Percentiles rank a stretch among this genome's conserved stretches.
Evolutionary conservation across 768 basidiomycete genomes (phyloP).

Genomic region (Trametes elegans): DNA sequence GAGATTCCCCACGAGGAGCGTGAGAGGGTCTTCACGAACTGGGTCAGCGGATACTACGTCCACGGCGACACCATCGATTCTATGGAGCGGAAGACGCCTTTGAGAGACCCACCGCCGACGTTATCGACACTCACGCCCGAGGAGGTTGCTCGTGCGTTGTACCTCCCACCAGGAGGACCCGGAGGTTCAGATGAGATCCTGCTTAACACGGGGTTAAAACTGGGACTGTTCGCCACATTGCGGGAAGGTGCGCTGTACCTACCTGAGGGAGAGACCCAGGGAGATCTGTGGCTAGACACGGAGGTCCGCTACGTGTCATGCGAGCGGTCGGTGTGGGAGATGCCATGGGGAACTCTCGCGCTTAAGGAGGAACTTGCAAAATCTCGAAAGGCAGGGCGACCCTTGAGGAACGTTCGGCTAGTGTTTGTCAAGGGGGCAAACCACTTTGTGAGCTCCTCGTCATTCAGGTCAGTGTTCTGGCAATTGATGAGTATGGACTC

Average conservation of each 20-base stretch:
- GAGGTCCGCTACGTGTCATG: slow-evolving; percentile 5
- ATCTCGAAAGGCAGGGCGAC: background rate
- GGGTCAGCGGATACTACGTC: slow-evolving; percentile 13
- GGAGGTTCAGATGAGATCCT: slow-evolving; percentile 17
- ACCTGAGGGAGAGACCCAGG: background rate
- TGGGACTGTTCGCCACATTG: slow-evolving; percentile 2
- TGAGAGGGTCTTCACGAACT: background rate
- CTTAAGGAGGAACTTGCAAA: background rate
- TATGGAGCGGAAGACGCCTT: slow-evolving; percentile 12
- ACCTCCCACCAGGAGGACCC: slow-evolving; percentile 6
- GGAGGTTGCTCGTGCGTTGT: slow-evolving; percentile 1
- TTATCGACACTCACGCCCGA: slow-evolving; percentile 9
- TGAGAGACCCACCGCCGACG: slow-evolving; percentile 11
- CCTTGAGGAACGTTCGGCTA: background rate
- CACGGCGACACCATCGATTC: slow-evolving; percentile 1
- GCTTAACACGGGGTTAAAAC: slow-evolving; percentile 1
- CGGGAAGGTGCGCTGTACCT: slow-evolving; percentile 8
- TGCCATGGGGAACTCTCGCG: background rate
- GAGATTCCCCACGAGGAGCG: background rate
- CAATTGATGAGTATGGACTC: background rate
- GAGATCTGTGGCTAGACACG: background rate
- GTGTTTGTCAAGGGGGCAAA: slow-evolving; percentile 6
- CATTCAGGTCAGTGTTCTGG: too few species aligned
- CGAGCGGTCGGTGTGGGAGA: slow-evolving; percentile 10
- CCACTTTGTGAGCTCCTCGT: slow-evolving; percentile 7